A percentile compares a stretch with the other conserved stretches of the same genome.
phyloP scores from a whole-genome alignment of 345 rosid species.

The Salix caprea region DNA sequence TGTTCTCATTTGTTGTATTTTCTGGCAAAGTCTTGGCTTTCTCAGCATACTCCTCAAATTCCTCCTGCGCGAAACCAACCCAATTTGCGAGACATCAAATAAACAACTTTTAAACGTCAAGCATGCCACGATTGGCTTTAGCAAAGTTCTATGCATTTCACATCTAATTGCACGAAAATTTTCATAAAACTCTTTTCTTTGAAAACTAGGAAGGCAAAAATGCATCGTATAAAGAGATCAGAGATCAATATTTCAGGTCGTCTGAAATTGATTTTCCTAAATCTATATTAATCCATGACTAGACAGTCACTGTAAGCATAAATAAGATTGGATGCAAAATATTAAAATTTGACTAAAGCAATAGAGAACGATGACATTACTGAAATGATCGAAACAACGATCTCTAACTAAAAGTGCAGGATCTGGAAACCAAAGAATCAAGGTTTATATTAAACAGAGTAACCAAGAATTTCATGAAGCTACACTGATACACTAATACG shows the following conservation, averaged over 20 bases:
- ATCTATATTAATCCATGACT: not conserved
- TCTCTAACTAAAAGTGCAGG: not conserved
- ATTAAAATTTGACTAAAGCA: not conserved
- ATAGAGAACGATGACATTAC: not conserved
- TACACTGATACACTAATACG: not conserved
- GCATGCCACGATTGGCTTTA: not conserved
- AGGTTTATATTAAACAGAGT: not conserved
- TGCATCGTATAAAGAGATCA: not conserved
- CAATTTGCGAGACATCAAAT: not conserved
- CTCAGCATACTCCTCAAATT: slow-evolving; percentile 63
- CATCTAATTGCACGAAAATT: not conserved
- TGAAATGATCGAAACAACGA: not conserved
- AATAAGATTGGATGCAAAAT: not conserved
- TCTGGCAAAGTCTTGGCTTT: slow-evolving; percentile 58
- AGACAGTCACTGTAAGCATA: not conserved
- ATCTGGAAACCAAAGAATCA: not conserved
- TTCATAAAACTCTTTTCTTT: not conserved
- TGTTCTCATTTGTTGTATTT: slow-evolving; percentile 54
- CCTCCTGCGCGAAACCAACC: slow-evolving; percentile 46
- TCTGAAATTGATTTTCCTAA: not conserved
- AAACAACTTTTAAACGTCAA: not conserved
- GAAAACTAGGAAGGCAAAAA: not conserved
- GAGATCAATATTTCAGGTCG: no score
- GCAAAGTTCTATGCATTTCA: not conserved
- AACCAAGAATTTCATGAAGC: not conserved